phyloP scores from a whole-genome alignment of 331 rosid genomes.

The Pyracantha coccinea region DNA sequence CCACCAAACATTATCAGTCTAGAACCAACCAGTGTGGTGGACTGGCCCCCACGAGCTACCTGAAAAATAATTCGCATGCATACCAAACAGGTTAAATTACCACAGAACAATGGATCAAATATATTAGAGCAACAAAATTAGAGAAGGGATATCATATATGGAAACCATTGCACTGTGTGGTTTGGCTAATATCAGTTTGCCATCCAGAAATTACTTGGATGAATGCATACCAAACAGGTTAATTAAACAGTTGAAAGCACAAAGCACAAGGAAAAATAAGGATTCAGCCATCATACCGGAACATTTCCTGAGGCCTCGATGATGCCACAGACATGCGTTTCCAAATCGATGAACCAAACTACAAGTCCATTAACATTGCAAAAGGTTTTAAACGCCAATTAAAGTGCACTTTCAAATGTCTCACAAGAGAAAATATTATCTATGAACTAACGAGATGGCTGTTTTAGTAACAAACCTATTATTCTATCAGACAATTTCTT shows the following conservation, averaged over 20 bases:
- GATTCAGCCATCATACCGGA: constrained; percentile 49
- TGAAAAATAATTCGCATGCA: constrained; percentile 26
- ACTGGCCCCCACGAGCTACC: constrained; percentile 81
- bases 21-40: constrained; percentile 82
- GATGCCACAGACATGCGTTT: constrained; percentile 53
- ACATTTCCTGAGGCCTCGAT: constrained; percentile 69
- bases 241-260: background rate
- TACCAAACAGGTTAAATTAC: constrained; percentile 17
- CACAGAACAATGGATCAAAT: constrained; percentile 15
- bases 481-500: constrained; percentile 49
- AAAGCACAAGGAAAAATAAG: background rate
- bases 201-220: background rate
- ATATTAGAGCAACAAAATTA: constrained; percentile 5
- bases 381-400: constrained; percentile 18
- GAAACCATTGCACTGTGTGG: background rate
- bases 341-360: constrained; percentile 74
- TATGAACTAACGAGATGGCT: background rate
- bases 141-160: background rate
- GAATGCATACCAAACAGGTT: background rate
- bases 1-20: constrained; percentile 90
- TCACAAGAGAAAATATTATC: background rate
- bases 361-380: constrained; percentile 26
- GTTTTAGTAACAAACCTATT: constrained; percentile 41
- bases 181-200: background rate
- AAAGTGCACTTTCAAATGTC: constrained; percentile 1